These are phyloP conservation scores for Calonectria multiphialidica DNA, from an alignment of 2,329 filamentous ascomycete species.

Conservation along the genomic window DNA sequence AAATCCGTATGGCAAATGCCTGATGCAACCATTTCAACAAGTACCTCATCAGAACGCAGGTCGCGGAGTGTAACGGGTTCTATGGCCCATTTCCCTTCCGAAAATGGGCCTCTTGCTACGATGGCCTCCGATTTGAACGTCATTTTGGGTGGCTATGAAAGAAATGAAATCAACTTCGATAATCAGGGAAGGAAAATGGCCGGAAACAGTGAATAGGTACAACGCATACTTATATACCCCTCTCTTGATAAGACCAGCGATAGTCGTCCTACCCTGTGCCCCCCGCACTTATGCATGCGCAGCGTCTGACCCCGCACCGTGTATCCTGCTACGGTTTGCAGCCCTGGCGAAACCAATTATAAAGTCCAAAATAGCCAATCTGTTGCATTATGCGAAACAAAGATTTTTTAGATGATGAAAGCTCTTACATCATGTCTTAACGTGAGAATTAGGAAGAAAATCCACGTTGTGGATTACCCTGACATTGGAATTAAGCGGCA, in stretches of 20 bases:
- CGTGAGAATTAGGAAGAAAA: too few species aligned
- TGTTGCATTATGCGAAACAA: too few species aligned
- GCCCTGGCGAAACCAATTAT: too few species aligned
- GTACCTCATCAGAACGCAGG: conserved; percentile 57
- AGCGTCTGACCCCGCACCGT: background rate
- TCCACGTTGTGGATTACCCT: too few species aligned
- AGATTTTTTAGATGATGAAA: too few species aligned
- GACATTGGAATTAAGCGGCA: too few species aligned
- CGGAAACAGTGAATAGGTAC: background rate
- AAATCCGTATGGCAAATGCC: conserved; percentile 69
- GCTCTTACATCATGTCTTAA: too few species aligned
- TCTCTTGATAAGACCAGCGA: background rate
- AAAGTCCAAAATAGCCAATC: too few species aligned
- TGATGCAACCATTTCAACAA: conserved; percentile 65
- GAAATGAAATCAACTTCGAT: too few species aligned
- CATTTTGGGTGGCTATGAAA: conserved; percentile 24
- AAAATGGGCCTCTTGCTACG: conserved; percentile 47
- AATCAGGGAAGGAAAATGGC: too few species aligned
- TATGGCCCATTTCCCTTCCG: conserved; percentile 47
- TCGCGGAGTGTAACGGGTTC: conserved; percentile 45
- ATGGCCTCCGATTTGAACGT: conserved; percentile 45
- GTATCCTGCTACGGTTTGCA: background rate
- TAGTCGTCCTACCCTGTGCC: background rate
- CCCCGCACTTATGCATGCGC: background rate
- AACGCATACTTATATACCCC: background rate